Evolutionary conservation across 257 asterid species (phyloP), one percentile per base, ranked within the genome.

Genomic region (Solanum pimpinellifolium): DNA sequence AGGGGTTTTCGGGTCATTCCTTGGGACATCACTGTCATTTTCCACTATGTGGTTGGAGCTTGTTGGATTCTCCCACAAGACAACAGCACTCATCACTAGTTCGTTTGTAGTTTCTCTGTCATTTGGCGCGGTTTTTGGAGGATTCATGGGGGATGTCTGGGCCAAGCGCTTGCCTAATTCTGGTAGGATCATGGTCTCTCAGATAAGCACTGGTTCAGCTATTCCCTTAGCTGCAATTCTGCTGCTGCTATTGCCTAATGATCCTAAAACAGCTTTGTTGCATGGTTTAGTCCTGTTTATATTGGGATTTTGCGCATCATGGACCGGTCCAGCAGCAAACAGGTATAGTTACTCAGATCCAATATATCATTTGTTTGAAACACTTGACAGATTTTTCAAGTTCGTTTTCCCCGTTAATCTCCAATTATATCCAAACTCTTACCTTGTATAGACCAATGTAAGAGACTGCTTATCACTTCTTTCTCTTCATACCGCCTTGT

Each of bases 171-270:
- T 93, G 4, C 99, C 98, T 18, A 93, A 96, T 86, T 88, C 93
- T 16, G 98, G 99, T 41, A 91, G 98, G 86, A 94, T 95, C 47
- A 90, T 93, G n/a, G 89, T 94, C 9, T 89, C 99, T 0, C 98
- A 96, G 90, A 93, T 96, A 56, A 95, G 99, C 92, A 91, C 99
- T 10, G 98, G 94, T 35, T 94, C 98, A 0, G 97, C 96, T 6
- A 91, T 95, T 27, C 99, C 99, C 29, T 88, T 95, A n/a, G 98
- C 98, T 0, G 98, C 98, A 2, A 88, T 95, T 89, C 87, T 95
- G 88, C 84, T 95, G 84, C 90, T 96, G 83, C 92, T 90, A 14
- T 90, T 52, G 92, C 62, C 62, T 52, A 52, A 6, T 52, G n/a
- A 52, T 52, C 62, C n/a, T 52, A 0, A 0, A 0, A 52, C 62